A percentile compares a stretch with the other conserved stretches of the same genome.
Conservation (phyloP, 495 filamentous ascomycete genomes). For the Penicillium soppii region DNA sequence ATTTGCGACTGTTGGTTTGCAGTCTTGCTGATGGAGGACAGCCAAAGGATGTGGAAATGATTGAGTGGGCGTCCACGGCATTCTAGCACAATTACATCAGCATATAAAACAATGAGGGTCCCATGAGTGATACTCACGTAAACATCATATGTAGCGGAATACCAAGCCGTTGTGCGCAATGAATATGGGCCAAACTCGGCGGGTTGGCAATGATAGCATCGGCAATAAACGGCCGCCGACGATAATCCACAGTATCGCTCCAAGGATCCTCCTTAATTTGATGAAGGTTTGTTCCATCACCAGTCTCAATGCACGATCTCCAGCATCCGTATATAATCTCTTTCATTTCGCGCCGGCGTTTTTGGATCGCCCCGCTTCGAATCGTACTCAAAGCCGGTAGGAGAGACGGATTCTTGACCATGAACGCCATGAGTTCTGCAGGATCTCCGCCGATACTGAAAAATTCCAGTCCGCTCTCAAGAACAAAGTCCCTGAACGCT, state of each 20-base stretch:
- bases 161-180: constrained; percentile 76
- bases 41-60: constrained; percentile 56
- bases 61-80: constrained; percentile 61
- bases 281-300: constrained; percentile 49
- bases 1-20: constrained; percentile 60
- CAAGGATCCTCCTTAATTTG: constrained; percentile 48
- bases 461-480: constrained; percentile 72
- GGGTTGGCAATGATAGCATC: constrained; percentile 86
- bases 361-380: constrained; percentile 65
- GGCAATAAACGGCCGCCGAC: constrained; percentile 66
- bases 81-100: constrained; percentile 35
- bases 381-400: constrained; percentile 69
- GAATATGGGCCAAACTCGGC: constrained; percentile 78
- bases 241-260: constrained; percentile 27
- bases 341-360: constrained; percentile 63
- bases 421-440: constrained; percentile 78
- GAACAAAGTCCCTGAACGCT: constrained; percentile 68
- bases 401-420: constrained; percentile 83
- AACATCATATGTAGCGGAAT: constrained; percentile 84
- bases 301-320: constrained; percentile 69
- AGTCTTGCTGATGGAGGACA: constrained; percentile 51
- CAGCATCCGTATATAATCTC: constrained; percentile 75
- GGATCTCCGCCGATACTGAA: constrained; percentile 81
- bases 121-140: constrained; percentile 49
- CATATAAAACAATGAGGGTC: background rate